Evolutionary conservation across 306 rosid species (phyloP).

Genomic region (Quercus dentata): DNA sequence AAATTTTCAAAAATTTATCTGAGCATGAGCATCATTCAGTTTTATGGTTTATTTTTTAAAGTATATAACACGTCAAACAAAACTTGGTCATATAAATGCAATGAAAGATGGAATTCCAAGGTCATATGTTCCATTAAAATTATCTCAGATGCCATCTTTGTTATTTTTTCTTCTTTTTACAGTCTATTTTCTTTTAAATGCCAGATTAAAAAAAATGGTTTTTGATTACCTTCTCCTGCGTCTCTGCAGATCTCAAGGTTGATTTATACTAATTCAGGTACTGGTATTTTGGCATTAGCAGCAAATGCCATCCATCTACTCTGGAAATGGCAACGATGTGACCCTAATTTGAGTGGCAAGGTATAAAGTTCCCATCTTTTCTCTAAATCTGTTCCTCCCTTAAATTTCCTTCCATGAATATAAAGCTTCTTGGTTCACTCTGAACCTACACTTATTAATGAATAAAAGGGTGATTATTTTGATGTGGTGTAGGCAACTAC

Average conservation of each 20-base stretch:
- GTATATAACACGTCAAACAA: background rate
- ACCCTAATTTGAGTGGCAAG: slow-evolving; percentile 44
- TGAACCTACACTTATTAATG: background rate
- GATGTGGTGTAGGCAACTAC: slow-evolving; percentile 47
- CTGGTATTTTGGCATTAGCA: slow-evolving; percentile 53
- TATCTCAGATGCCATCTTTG: background rate
- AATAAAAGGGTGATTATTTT: background rate
- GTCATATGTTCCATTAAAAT: background rate
- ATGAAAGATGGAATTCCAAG: background rate
- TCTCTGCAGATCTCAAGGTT: slow-evolving; percentile 50
- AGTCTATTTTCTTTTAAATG: too few species aligned
- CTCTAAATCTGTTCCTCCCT: background rate
- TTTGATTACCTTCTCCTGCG: slow-evolving; percentile 13
- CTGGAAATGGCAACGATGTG: slow-evolving; percentile 59
- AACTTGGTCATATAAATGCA: background rate
- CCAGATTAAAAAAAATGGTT: background rate
- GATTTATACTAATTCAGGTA: slow-evolving; percentile 57
- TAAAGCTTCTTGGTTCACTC: background rate
- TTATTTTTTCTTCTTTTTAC: background rate
- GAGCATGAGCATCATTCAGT: background rate
- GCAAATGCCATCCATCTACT: slow-evolving; percentile 56
- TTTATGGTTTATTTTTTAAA: background rate
- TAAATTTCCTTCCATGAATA: background rate
- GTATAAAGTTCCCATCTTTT: slow-evolving; percentile 15
- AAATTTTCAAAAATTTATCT: background rate